Evolutionary conservation across 805 yeast genomes (phyloP).

Genomic region (Ogataea corticis): DNA sequence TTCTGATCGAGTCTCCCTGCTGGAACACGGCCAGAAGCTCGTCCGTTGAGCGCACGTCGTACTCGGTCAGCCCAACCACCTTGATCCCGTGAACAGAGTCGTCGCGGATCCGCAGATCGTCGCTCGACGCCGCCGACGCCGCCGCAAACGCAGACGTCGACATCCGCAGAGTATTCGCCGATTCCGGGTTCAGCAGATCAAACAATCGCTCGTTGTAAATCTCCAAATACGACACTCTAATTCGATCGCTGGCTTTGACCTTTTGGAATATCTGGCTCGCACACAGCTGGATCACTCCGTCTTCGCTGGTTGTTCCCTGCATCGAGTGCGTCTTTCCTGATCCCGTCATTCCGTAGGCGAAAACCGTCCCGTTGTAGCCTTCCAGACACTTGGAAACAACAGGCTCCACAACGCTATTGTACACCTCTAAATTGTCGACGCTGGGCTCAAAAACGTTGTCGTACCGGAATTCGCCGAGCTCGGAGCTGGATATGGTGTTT

Average conservation of each 20-base stretch:
- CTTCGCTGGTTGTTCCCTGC: slow-evolving; percentile 65
- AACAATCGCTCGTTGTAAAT: slow-evolving; percentile 86
- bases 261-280: slow-evolving; percentile 58
- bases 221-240: slow-evolving; percentile 75
- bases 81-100: slow-evolving; percentile 70
- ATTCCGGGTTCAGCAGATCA: slow-evolving; percentile 60
- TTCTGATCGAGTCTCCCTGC: slow-evolving; percentile 71
- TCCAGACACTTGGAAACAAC: slow-evolving; percentile 56
- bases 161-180: slow-evolving; percentile 23
- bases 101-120: slow-evolving; percentile 76
- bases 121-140: slow-evolving; percentile 15
- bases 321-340: slow-evolving; percentile 88
- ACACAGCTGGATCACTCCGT: slow-evolving; percentile 73
- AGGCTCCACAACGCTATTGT: slow-evolving; percentile 52
- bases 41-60: slow-evolving; percentile 51
- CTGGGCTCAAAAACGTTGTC: slow-evolving; percentile 75
- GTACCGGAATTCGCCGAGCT: slow-evolving; percentile 66
- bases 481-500: slow-evolving; percentile 46
- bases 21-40: slow-evolving; percentile 63
- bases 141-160: slow-evolving; percentile 8
- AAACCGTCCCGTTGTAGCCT: slow-evolving; percentile 85
- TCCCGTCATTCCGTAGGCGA: slow-evolving; percentile 95
- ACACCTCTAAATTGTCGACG: slow-evolving; percentile 59
- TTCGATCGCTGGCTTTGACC: slow-evolving; percentile 35
- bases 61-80: slow-evolving; percentile 72